phyloP scores from a whole-genome alignment of 2,329 filamentous ascomycete species.

The Penicillium sclerotigenum region DNA sequence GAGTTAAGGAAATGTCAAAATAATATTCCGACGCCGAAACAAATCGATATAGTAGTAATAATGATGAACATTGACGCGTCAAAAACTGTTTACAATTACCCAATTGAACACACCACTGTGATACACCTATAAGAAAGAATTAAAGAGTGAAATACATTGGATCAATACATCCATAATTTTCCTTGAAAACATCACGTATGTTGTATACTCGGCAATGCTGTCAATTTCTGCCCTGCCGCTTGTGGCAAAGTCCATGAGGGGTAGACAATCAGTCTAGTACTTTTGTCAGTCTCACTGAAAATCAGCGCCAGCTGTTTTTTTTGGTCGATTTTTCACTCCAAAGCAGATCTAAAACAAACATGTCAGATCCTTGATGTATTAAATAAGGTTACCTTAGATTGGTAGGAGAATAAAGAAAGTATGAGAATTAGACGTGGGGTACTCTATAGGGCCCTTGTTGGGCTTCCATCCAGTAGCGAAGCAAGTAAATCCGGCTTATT shows the following conservation, averaged over 20 bases:
- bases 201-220: not conserved
- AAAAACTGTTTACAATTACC: not conserved
- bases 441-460: constrained; percentile 2
- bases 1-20: not conserved
- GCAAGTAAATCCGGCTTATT: constrained; percentile 14
- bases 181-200: not conserved
- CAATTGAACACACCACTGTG: not conserved
- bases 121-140: not conserved
- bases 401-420: not conserved
- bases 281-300: not conserved
- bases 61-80: not conserved
- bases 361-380: not conserved
- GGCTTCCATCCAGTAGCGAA: constrained; percentile 9
- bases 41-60: not conserved
- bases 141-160: not conserved
- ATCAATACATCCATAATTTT: not conserved
- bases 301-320: not conserved
- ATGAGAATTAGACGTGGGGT: not conserved
- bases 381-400: not conserved
- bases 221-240: not conserved
- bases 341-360: not conserved
- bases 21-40: not conserved
- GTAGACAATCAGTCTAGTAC: not conserved
- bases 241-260: not conserved
- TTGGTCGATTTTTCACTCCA: not conserved